A percentile compares a stretch with the other conserved stretches of the same genome.
Conservation (phyloP, 805 yeast genomes). For the Metschnikowia kunwiensis region DNA sequence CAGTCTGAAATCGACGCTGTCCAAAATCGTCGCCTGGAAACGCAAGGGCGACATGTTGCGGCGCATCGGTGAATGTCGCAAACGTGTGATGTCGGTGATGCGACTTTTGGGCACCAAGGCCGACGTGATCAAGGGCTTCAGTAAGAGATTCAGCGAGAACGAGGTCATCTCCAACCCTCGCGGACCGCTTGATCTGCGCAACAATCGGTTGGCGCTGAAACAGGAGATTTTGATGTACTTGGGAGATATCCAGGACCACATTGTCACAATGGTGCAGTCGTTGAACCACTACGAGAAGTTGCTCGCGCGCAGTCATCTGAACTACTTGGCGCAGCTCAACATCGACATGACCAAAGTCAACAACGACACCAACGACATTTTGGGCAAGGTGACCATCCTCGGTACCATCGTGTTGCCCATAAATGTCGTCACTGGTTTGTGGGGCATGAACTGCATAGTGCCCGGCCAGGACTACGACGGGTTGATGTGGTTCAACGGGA, state of each 20-base stretch:
- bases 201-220: constrained; percentile 46
- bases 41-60: constrained; percentile 93
- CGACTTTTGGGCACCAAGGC: constrained; percentile 88
- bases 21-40: constrained; percentile 63
- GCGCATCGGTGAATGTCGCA: constrained; percentile 92
- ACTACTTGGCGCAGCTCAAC: constrained; percentile 93
- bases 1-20: constrained; percentile 45
- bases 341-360: constrained; percentile 97
- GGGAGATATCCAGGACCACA: constrained; percentile 97
- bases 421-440: constrained; percentile 91
- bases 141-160: constrained; percentile 82
- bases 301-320: constrained; percentile 91
- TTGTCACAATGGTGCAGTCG: constrained; percentile 94
- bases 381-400: constrained; percentile 86
- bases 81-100: constrained; percentile 86
- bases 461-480: constrained; percentile 73
- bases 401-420: constrained; percentile 95
- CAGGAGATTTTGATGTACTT: constrained; percentile 87
- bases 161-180: constrained; percentile 9
- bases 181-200: constrained; percentile 7
- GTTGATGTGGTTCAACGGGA: constrained; percentile 41
- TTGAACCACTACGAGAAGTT: constrained; percentile 92
- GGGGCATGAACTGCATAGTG: constrained; percentile 98
- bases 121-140: constrained; percentile 94
- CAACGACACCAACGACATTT: constrained; percentile 93